phyloP scores from a whole-genome alignment of 1,284 basidiomycete species.

The Ustilago shanxiensis region DNA sequence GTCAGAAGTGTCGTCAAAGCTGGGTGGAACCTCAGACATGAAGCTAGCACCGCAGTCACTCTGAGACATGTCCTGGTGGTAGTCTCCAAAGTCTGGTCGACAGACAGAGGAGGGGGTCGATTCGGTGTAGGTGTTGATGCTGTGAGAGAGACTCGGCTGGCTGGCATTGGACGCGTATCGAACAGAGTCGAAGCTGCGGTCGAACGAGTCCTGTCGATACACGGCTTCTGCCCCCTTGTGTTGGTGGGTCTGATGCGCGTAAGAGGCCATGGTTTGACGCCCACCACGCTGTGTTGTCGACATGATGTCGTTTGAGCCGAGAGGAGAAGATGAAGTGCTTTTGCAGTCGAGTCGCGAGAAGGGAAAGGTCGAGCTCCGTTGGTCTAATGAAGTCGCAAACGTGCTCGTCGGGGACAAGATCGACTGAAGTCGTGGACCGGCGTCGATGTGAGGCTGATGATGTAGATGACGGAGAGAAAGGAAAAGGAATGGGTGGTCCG shows the following conservation, averaged over 20 bases:
- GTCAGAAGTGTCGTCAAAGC: constrained; percentile 43
- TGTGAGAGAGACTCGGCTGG: constrained; percentile 45
- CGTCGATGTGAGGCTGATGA: background rate
- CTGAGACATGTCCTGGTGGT: constrained; percentile 21
- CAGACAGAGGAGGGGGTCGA: constrained; percentile 42
- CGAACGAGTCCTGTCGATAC: constrained; percentile 26
- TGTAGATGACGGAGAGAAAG: background rate
- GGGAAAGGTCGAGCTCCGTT: background rate
- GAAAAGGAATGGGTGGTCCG: constrained; percentile 1
- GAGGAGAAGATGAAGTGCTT: background rate
- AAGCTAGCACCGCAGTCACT: constrained; percentile 37
- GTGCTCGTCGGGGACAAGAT: background rate
- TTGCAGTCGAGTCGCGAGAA: too few relatives aligned
- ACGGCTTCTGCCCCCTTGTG: constrained; percentile 16
- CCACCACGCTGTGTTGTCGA: constrained; percentile 20
- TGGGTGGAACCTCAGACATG: constrained; percentile 24
- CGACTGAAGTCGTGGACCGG: background rate
- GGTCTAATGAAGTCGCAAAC: background rate
- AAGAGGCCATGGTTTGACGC: constrained; percentile 18
- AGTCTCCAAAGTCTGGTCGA: constrained; percentile 37
- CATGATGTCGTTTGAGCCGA: constrained; percentile 1
- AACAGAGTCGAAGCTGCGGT: constrained; percentile 34
- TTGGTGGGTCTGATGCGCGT: background rate
- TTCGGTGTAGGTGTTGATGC: constrained; percentile 42
- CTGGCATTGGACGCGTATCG: constrained; percentile 41